Base-by-base conservation (phyloP, 2,329 filamentous ascomycete species). In the Teratosphaeria destructans region DNA sequence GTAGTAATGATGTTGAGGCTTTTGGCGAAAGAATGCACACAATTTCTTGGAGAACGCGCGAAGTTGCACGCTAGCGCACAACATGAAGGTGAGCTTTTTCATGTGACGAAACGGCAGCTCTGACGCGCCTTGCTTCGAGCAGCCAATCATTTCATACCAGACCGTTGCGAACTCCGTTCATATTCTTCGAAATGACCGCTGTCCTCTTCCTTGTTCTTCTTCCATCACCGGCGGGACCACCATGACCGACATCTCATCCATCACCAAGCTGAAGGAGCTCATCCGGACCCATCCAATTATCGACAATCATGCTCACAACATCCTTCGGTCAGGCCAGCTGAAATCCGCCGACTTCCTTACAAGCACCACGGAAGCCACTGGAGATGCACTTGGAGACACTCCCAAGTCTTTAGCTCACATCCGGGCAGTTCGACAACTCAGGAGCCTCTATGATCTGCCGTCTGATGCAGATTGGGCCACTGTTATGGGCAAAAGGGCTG, bases 291-390 rank as follows among this genome's bases (percentile, higher is more conserved):
- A 62, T 26, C 86, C 87, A 3, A 83, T 89, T 65, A 85, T 90
- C 71, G 87, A 90, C 73, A 84, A 88, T 65, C 87, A 90, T 68
- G 85, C 85, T 2, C 87, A 89, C 64, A 86, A 87, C 32, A 77
- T 90, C 1, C 79, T 90, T 10, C 81, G 81, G 43, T 75, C 76
- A 6, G 73, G 77, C 23, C 72, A 78, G 11, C 71, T 81, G 32
- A 71, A 74, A 60, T 77, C 77, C 26, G 75, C 82, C 58, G 78
- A 82, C 7, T 78, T 85, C 23, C 78, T 85, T 55, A 81, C 84
- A 53, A 85, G 91, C 63, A 84, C 85, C 1, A 87, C 86, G 6
- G 89, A 94, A 75, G 90, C 89, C 1, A 77, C 82, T 60, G 88
- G 86, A 7, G 77, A 82, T 59, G 88, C 89, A 12, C 76, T 93